These are phyloP conservation scores for Gracilariopsis chorda DNA, from an alignment of 23 red algal genomes.

Conservation along the genomic window DNA sequence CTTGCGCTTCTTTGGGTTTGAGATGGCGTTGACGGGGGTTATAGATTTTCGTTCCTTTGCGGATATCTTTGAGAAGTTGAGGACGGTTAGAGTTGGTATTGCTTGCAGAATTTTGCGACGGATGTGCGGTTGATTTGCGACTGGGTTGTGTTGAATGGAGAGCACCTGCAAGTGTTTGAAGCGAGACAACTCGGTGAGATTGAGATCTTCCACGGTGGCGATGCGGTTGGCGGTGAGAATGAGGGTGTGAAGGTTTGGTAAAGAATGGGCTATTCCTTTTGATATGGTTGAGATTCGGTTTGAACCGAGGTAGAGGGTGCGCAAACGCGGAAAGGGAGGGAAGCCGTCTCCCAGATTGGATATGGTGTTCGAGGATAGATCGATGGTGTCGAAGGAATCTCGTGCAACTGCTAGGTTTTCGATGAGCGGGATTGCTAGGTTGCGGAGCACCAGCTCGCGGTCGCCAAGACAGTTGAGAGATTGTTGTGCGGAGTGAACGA, in stretches of 20 bases:
- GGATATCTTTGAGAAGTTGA: constrained; percentile 30
- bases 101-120: background rate
- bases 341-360: constrained; percentile 51
- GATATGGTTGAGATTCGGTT: constrained; percentile 52
- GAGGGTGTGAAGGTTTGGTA: constrained; percentile 65
- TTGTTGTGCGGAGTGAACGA: constrained; percentile 44
- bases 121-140: background rate
- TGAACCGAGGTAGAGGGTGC: constrained; percentile 18
- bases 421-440: constrained; percentile 48
- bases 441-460: constrained; percentile 71
- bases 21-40: background rate
- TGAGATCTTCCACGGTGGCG: constrained; percentile 15
- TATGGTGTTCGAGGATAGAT: constrained; percentile 70
- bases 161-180: constrained; percentile 33
- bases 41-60: background rate
- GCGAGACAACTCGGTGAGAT: constrained; percentile 33
- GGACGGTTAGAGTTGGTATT: background rate
- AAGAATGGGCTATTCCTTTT: constrained; percentile 20
- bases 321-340: constrained; percentile 62
- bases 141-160: constrained; percentile 54
- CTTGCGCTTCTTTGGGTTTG: background rate
- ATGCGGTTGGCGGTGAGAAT: constrained; percentile 78
- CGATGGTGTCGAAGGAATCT: constrained; percentile 68
- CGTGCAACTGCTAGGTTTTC: constrained; percentile 62
- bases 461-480: constrained; percentile 77